Evolutionary conservation across 2,329 filamentous ascomycete species (phyloP).

Genomic region (Paraphaeosphaeria sporulosa): DNA sequence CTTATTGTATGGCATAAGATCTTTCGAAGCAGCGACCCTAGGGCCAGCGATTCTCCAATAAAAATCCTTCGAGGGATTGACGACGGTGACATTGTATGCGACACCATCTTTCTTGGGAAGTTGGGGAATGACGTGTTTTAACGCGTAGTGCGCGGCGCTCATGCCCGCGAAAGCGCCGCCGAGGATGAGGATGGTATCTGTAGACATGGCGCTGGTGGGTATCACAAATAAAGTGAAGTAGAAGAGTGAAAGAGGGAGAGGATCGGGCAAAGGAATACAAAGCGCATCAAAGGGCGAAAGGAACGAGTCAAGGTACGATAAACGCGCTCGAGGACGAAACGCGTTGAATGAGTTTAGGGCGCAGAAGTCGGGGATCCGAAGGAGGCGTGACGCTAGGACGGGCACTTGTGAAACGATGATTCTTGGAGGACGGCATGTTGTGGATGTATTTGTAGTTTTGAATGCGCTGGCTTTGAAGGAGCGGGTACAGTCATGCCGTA

Average conservation of each 20-base stretch:
- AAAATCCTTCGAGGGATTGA: slow-evolving; percentile 63
- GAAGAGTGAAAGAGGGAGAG: slow-evolving; percentile 3
- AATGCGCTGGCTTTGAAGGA: no score
- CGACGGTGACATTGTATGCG: slow-evolving; percentile 62
- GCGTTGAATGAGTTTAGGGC: slow-evolving; percentile 2
- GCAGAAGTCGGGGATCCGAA: slow-evolving; percentile 1
- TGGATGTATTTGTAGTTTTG: neutral
- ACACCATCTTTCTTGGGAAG: slow-evolving; percentile 43
- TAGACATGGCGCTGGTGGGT: slow-evolving; percentile 33
- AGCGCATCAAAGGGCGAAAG: neutral
- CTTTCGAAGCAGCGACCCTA: slow-evolving; percentile 60
- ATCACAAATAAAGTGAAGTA: slow-evolving; percentile 17
- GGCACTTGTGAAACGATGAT: neutral
- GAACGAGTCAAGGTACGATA: slow-evolving; percentile 3
- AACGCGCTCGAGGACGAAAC: neutral
- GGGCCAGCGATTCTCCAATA: slow-evolving; percentile 64
- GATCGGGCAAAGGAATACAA: neutral
- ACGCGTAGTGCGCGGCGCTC: slow-evolving; percentile 45
- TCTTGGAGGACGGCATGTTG: neutral
- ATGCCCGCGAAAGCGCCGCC: slow-evolving; percentile 48
- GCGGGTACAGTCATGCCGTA: neutral
- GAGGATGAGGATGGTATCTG: slow-evolving; percentile 47
- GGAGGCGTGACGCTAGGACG: slow-evolving; percentile 1
- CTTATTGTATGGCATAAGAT: slow-evolving; percentile 58
- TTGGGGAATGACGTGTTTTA: slow-evolving; percentile 45